phyloP scores from a whole-genome alignment of 2,329 filamentous ascomycete genomes.

The Talaromyces rugulosus region DNA sequence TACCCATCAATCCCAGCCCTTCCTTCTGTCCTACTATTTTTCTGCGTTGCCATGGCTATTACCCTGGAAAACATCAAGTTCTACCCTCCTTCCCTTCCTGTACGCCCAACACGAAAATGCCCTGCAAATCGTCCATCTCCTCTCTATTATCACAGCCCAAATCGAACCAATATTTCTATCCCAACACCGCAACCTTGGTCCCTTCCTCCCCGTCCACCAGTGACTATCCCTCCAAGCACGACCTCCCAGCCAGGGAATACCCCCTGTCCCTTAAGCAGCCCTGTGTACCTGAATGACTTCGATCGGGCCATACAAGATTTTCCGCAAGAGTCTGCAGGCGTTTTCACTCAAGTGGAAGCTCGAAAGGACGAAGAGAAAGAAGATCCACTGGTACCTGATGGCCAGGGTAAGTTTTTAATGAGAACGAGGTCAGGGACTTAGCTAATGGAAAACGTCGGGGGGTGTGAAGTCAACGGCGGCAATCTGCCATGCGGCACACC shows the following conservation, averaged over 20 bases:
- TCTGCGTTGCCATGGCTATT: too few relatives aligned
- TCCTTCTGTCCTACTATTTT: too few relatives aligned
- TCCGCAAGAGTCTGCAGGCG: not conserved
- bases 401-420: not conserved
- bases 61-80: too few relatives aligned
- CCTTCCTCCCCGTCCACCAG: not conserved
- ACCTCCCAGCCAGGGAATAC: not conserved
- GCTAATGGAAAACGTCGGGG: not conserved
- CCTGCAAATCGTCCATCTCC: not conserved
- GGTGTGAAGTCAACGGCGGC: not conserved
- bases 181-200: not conserved
- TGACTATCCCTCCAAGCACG: not conserved
- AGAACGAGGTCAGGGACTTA: not conserved
- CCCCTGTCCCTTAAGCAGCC: not conserved
- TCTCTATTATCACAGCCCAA: not conserved
- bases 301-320: not conserved
- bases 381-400: not conserved
- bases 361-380: not conserved
- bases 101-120: not conserved
- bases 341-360: not conserved
- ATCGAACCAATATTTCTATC: not conserved
- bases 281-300: not conserved
- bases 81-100: not conserved
- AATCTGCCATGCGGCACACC: not conserved
- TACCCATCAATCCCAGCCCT: too few relatives aligned